These are phyloP conservation scores for Pedinophyceae sp. DNA, from an alignment of 139 green algal species.

Conservation along the genomic window DNA sequence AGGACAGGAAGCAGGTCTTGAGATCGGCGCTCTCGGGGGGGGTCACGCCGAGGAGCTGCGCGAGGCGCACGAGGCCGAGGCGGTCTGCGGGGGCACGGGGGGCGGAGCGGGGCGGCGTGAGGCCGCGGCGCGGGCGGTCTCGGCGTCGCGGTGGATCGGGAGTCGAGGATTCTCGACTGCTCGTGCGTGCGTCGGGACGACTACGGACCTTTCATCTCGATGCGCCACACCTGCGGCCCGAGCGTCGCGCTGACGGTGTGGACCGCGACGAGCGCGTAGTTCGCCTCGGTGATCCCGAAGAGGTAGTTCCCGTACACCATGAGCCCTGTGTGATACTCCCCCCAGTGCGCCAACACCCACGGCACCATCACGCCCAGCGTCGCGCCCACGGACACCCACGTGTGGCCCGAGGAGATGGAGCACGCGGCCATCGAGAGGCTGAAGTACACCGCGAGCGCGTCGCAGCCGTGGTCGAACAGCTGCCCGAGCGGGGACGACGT, in stretches of 20 bases:
- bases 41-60: too few species aligned
- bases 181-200: too few species aligned
- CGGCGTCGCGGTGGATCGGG: too few species aligned
- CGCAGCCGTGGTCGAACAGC: conserved; percentile 92
- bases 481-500: conserved; percentile 79
- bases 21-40: too few species aligned
- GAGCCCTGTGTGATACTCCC: conserved; percentile 74
- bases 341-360: conserved; percentile 74
- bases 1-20: conserved; percentile 9
- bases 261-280: conserved; percentile 7
- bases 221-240: conserved; percentile 14
- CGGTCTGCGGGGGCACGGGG: background rate
- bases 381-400: background rate
- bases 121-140: too few species aligned
- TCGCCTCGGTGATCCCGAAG: background rate
- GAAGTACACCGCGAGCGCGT: conserved; percentile 65
- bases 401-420: background rate
- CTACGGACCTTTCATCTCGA: too few species aligned
- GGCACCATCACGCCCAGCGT: conserved; percentile 42
- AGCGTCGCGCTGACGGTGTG: conserved; percentile 28
- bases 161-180: too few species aligned
- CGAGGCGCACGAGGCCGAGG: background rate
- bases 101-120: too few species aligned
- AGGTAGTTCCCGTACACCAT: background rate
- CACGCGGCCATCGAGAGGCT: background rate